Evolutionary conservation across 495 filamentous ascomycete species (phyloP), one percentile per base, ranked within the genome.

Genomic region (Parachaetomium inaequale): DNA sequence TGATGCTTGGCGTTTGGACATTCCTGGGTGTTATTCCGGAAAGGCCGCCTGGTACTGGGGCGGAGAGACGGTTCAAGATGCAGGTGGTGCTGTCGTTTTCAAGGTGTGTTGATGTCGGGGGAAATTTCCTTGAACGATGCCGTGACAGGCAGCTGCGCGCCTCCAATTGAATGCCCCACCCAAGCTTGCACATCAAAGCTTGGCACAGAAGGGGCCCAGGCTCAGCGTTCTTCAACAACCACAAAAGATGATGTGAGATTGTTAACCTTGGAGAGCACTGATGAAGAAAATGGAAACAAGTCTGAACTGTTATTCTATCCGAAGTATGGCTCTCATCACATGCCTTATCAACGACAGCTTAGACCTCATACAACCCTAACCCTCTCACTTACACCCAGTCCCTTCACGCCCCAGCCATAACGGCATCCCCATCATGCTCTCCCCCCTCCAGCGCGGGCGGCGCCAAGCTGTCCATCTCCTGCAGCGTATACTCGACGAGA

Each of bases 401-500:
- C 34, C 21, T 26, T 69, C 58, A 70, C 46, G 52, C 74, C 59
- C 69, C 76, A 50, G 69, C 69, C 78, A 82, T 82, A 29, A 76
- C 63, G 5, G 75, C 69, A 66, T 80, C 77, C 60, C 65, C 70
- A 47, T 72, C 76, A 28, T 54, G 66, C 31, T 75, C 67, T 40
- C 72, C 72, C 46, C 67, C 60, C 62, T 65, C 66, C 25, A 67
- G 66, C 43, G 73, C 25, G 47, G 70, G 57, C 11, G 79, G 82
- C 58, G 84, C 74, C 23, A 89, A 70, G 59, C 85, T 88, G 70
- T 95, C 93, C 95, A 99, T 99, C 78, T 96, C 88, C 65, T 83
- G 79, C 51, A 99, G 78, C 47, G 94, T 90, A 80, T 93, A 98
- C 73, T 96, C 91, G 11, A 99, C 84, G 62, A 99, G 75, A 74